These are phyloP conservation scores for Medicago truncatula DNA, from an alignment of 306 rosid genomes.

Conservation along the genomic window MtrunA17r5.0-ANR NC_053046.1:1622501-1623000, in stretches of 20 bases:
- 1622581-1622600: constrained; percentile 59
- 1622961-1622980: constrained; percentile 79
- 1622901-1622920: constrained; percentile 45
- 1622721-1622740: constrained; percentile 17
- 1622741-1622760: constrained; percentile 35
- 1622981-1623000: constrained; percentile 73
- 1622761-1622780: constrained; percentile 61
- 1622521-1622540: neutral
- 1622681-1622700: constrained; percentile 9
- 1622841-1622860: constrained; percentile 75
- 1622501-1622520: constrained; percentile 12
- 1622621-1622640: constrained; percentile 51
- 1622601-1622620: constrained; percentile 56
- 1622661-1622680: neutral
- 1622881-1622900: constrained; percentile 78
- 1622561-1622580: constrained; percentile 59
- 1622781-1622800: constrained; percentile 58
- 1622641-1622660: constrained; percentile 14
- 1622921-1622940: constrained; percentile 63
- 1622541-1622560: constrained; percentile 62
- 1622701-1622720: constrained; percentile 11
- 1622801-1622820: constrained; percentile 67
- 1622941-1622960: constrained; percentile 72
- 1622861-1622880: constrained; percentile 68
- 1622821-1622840: constrained; percentile 72